Base-by-base conservation (phyloP, 257 asterid species). In the Schizonepeta tenuifolia region DNA sequence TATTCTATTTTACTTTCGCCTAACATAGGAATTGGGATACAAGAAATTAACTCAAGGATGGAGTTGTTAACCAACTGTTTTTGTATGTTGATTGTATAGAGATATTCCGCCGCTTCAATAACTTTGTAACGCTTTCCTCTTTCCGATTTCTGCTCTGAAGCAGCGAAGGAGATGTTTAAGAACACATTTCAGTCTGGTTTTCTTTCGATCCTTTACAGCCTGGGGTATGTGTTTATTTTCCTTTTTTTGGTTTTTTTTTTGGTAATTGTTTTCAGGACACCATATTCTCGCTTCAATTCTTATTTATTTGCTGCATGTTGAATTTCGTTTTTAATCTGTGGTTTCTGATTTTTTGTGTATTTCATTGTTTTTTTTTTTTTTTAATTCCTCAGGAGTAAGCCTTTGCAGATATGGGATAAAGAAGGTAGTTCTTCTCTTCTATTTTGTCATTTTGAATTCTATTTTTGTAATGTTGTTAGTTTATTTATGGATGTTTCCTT, bases 401-500 rank as follows among this genome's bases (percentile, higher is more conserved):
- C 99, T 65, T 75, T 94, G 78, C 99, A 94, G 90, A 94, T 94
- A 69, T 91, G 99, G 97, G 97, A 91, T 78, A 94, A 91, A 85
- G 97, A 91, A 86, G 96, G 99, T 88, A 66, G 9, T 54, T 20
- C 28, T 14, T 57, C 36, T 31, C 60, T 31, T 31, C 6, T 22
- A 13, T 31, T 10, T 69, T 56, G 17, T 10, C 65, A 11, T 47
- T 50, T 21, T 17, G 2, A 26, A 10, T 28, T 11, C 33, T 58
- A 17, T 67, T 46, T 43, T 35, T n/a, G 54, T 65, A 17, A 40
- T 50, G 18, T 18, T 31, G 33, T 57, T 26, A 18, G 9, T 7
- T 36, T 47, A 4, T 64, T 15, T 38, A 20, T 21, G 62, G 55
- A 47, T 59, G 26, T 14, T 10, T 51, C 33, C 38, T n/a, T 7